Percentiles rank a stretch among this genome's conserved stretches.
Evolutionary conservation across 306 rosid species (phyloP).

Genomic region (Prunus mira): DNA sequence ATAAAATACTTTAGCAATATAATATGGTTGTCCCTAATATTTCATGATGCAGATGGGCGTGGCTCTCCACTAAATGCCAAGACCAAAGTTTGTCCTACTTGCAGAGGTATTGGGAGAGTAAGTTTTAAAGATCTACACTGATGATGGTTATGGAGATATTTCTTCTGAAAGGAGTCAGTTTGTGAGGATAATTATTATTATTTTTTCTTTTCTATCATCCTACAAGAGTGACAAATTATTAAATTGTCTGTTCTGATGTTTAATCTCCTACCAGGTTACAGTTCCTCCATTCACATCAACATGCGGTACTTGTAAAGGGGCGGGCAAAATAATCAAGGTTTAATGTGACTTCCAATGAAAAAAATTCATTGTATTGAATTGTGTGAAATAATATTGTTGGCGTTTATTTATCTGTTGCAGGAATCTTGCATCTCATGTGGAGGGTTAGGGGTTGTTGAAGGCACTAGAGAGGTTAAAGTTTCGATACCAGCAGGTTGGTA

Average conservation of each 20-base stretch:
- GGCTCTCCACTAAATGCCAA: conserved; percentile 70
- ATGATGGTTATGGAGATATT: conserved; percentile 22
- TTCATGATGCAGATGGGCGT: conserved; percentile 64
- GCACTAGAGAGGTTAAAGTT: conserved; percentile 72
- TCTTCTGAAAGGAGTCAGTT: conserved; percentile 18
- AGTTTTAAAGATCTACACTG: conserved; percentile 45
- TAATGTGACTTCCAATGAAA: conserved; percentile 16
- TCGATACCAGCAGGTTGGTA: conserved; percentile 92
- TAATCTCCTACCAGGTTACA: conserved; percentile 60
- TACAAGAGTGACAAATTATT: neutral
- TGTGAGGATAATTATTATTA: conserved; percentile 5
- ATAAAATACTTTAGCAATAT: neutral
- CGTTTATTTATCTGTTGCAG: conserved; percentile 48
- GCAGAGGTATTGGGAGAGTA: conserved; percentile 94
- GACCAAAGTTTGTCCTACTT: conserved; percentile 73
- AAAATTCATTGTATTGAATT: conserved; percentile 17
- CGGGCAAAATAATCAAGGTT: conserved; percentile 75
- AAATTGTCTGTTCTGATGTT: conserved; percentile 20
- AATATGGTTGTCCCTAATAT: neutral
- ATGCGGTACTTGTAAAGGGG: conserved; percentile 84
- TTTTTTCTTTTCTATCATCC: neutral
- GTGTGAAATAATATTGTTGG: conserved; percentile 4
- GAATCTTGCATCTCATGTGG: conserved; percentile 63
- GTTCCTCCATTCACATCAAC: conserved; percentile 92
- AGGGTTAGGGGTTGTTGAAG: conserved; percentile 87